phyloP scores from a whole-genome alignment of 768 basidiomycete genomes.

The Trametes cubensis region DNA sequence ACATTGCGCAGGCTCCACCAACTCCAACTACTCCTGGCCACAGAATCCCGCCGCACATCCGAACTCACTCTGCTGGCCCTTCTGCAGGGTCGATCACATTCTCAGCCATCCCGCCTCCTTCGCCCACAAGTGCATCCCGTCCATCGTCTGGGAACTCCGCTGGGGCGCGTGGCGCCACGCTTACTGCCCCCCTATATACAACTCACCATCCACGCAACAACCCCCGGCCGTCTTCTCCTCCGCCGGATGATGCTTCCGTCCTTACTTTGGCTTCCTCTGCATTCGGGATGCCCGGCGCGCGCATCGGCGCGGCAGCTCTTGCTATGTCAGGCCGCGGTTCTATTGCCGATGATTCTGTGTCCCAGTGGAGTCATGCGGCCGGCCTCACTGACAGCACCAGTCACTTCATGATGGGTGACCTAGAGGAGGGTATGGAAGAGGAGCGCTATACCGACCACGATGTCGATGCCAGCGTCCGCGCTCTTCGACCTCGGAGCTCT shows the following conservation, averaged over 20 bases:
- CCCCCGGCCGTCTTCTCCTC: constrained; percentile 88
- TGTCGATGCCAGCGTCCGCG: constrained; percentile 85
- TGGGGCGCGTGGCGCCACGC: constrained; percentile 32
- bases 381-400: constrained; percentile 60
- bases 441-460: constrained; percentile 57
- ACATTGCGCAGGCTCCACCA: constrained; percentile 84
- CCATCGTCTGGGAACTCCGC: constrained; percentile 40
- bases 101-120: constrained; percentile 62
- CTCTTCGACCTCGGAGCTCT: constrained; percentile 84
- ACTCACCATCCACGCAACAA: constrained; percentile 95
- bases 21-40: constrained; percentile 57
- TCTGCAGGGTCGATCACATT: constrained; percentile 71
- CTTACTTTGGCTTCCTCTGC: constrained; percentile 94
- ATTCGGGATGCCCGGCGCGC: constrained; percentile 70
- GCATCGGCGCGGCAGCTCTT: constrained; percentile 42
- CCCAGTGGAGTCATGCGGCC: constrained; percentile 59
- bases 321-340: constrained; percentile 33
- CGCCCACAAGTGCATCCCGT: constrained; percentile 42
- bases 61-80: constrained; percentile 61
- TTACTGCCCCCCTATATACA: constrained; percentile 88
- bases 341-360: constrained; percentile 59
- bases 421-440: constrained; percentile 44
- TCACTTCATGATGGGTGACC: constrained; percentile 61
- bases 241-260: constrained; percentile 88
- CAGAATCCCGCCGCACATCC: constrained; percentile 60